Conservation (phyloP, 192 early-diverging fungal species). For the Gamsiella multidivaricata region DNA sequence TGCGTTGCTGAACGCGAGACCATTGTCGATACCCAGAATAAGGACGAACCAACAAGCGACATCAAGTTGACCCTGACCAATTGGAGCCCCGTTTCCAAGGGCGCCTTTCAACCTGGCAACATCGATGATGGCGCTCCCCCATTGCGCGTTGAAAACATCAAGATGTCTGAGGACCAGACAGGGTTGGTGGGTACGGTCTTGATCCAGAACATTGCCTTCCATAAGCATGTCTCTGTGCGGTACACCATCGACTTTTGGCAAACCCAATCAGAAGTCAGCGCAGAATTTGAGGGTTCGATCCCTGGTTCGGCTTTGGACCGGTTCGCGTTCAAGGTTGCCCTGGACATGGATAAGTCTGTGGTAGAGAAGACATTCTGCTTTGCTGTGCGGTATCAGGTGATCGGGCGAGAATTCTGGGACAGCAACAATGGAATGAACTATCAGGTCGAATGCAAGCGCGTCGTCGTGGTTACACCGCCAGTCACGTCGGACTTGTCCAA, state of each 20-base stretch:
- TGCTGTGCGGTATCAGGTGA: slow-evolving; percentile 76
- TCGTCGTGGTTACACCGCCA: slow-evolving; percentile 10
- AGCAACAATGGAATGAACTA: slow-evolving; percentile 93
- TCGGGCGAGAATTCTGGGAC: slow-evolving; percentile 88
- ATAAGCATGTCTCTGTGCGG: slow-evolving; percentile 83
- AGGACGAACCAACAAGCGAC: slow-evolving; percentile 30
- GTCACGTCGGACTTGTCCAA: slow-evolving; percentile 15
- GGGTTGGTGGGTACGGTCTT: slow-evolving; percentile 73
- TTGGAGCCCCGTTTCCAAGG: slow-evolving; percentile 38
- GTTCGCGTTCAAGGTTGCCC: slow-evolving; percentile 72
- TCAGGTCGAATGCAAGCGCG: slow-evolving; percentile 64
- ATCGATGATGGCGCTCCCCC: slow-evolving; percentile 49
- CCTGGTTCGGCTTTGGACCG: slow-evolving; percentile 73
- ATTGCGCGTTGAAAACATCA: slow-evolving; percentile 69
- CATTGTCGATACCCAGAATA: slow-evolving; percentile 19
- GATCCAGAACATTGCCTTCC: slow-evolving; percentile 88
- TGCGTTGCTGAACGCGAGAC: slow-evolving; percentile 58
- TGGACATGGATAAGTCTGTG: slow-evolving; percentile 49
- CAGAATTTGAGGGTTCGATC: slow-evolving; percentile 70
- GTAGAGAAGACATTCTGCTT: slow-evolving; percentile 66
- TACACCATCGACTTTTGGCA: slow-evolving; percentile 89
- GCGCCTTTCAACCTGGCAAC: slow-evolving; percentile 32
- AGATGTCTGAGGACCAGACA: slow-evolving; percentile 61
- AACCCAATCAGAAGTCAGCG: slow-evolving; percentile 72
- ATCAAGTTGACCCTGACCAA: slow-evolving; percentile 53